phyloP scores from a whole-genome alignment of 768 basidiomycete genomes.

The Myochromella boudieri region DNA sequence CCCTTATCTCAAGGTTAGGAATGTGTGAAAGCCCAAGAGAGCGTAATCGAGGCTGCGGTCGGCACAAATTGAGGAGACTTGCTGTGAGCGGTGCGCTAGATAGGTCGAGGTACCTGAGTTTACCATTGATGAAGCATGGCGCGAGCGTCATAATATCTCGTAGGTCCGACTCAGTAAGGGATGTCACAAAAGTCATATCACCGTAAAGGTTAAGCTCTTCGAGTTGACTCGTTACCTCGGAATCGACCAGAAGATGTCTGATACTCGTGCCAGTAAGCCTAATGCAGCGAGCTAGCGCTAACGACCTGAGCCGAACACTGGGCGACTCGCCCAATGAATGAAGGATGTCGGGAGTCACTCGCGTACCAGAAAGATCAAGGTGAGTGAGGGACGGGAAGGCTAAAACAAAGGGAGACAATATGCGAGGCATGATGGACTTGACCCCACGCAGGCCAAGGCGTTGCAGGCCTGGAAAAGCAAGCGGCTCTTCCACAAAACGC shows the following conservation, averaged over 20 bases:
- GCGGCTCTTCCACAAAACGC: conserved; percentile 46
- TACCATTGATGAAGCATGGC: conserved; percentile 75
- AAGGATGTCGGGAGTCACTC: conserved; percentile 74
- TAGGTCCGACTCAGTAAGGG: conserved; percentile 68
- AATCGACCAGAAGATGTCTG: conserved; percentile 66
- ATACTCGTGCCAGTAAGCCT: conserved; percentile 81
- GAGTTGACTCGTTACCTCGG: conserved; percentile 60
- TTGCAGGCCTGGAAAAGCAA: conserved; percentile 66
- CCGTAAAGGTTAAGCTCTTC: conserved; percentile 87
- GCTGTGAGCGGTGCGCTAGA: conserved; percentile 77
- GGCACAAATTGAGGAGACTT: conserved; percentile 50
- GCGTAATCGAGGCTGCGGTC: conserved; percentile 71
- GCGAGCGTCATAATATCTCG: conserved; percentile 64
- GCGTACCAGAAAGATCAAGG: conserved; percentile 91
- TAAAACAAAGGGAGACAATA: conserved; percentile 70
- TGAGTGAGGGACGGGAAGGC: conserved; percentile 87
- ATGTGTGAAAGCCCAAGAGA: conserved; percentile 92
- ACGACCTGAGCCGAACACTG: conserved; percentile 69
- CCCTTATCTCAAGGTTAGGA: conserved; percentile 61
- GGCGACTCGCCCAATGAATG: conserved; percentile 58
- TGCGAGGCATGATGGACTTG: conserved; percentile 69
- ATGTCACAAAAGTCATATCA: conserved; percentile 78
- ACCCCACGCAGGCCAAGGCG: conserved; percentile 83
- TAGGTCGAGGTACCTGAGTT: conserved; percentile 85
- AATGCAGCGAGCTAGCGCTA: conserved; percentile 85